phyloP scores from a whole-genome alignment of 495 filamentous ascomycete species.

The Penicillium subrubescens region DNA sequence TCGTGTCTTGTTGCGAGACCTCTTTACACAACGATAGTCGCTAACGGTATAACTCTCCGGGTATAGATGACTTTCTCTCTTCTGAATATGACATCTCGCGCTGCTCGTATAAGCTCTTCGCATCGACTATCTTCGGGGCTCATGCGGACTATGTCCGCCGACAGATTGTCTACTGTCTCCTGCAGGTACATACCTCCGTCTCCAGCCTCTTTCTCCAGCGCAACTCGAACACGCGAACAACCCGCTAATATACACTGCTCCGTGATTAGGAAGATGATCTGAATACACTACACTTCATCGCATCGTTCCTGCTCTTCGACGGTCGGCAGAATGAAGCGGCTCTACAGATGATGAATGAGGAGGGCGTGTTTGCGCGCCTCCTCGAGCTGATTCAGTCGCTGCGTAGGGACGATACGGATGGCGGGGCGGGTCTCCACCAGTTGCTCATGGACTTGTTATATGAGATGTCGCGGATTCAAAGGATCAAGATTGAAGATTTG shows the following conservation, averaged over 20 bases:
- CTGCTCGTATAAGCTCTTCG: conserved; percentile 80
- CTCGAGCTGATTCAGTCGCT: conserved; percentile 76
- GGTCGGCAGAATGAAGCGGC: conserved; percentile 76
- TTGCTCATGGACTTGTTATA: conserved; percentile 87
- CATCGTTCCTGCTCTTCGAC: conserved; percentile 88
- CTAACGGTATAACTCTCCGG: neutral
- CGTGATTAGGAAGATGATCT: conserved; percentile 70
- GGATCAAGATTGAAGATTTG: conserved; percentile 75
- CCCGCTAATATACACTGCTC: neutral
- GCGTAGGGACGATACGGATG: conserved; percentile 62
- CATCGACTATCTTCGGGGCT: conserved; percentile 69
- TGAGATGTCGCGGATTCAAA: conserved; percentile 95
- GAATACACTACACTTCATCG: conserved; percentile 76
- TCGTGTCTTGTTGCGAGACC: neutral
- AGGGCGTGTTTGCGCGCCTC: conserved; percentile 80
- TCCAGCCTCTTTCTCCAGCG: neutral
- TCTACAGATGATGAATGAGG: conserved; percentile 83
- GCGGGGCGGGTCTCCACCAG: conserved; percentile 71
- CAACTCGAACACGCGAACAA: neutral
- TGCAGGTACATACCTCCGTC: conserved; percentile 62
- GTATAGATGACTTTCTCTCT: conserved; percentile 73
- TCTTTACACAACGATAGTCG: neutral
- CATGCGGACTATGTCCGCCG: conserved; percentile 87
- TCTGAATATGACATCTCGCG: conserved; percentile 82
- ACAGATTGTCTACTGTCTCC: conserved; percentile 87